phyloP scores from a whole-genome alignment of 176 grass and related monocot genomes.

The Raddia guianensis region DNA sequence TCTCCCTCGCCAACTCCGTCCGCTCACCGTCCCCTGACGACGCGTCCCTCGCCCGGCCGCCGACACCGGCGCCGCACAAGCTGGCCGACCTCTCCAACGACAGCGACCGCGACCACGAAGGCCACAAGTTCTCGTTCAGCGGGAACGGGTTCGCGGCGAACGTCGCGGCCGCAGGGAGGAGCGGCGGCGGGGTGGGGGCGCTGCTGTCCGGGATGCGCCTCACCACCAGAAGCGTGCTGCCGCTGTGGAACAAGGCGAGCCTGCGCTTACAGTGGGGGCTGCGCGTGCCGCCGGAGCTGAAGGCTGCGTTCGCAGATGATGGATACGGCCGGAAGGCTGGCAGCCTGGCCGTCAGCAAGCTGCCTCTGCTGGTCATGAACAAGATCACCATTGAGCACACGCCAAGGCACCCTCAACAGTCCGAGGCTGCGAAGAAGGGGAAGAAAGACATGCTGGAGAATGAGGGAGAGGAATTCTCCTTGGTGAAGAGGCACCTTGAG shows the following conservation, averaged over 20 bases:
- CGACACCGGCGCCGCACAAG: constrained; percentile 38
- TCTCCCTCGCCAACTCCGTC: constrained; percentile 68
- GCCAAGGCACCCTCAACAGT: neutral
- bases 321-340: constrained; percentile 45
- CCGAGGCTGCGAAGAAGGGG: constrained; percentile 25
- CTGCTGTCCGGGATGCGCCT: constrained; percentile 69
- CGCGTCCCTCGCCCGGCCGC: constrained; percentile 25
- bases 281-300: constrained; percentile 70
- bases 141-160: constrained; percentile 59
- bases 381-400: constrained; percentile 88
- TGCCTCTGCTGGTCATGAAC: constrained; percentile 77
- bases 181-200: constrained; percentile 34
- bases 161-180: constrained; percentile 45
- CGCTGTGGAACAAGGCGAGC: constrained; percentile 60
- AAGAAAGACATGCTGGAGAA: constrained; percentile 17
- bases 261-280: constrained; percentile 82
- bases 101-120: constrained; percentile 35
- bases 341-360: constrained; percentile 58
- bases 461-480: constrained; percentile 13
- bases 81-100: constrained; percentile 47
- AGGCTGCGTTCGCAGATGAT: constrained; percentile 41
- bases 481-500: constrained; percentile 66
- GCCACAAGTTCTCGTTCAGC: constrained; percentile 23
- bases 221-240: constrained; percentile 66
- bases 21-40: constrained; percentile 37